Evolutionary conservation across 176 grass and related monocot species (phyloP).

Genomic region (Thinopyrum elongatum): DNA sequence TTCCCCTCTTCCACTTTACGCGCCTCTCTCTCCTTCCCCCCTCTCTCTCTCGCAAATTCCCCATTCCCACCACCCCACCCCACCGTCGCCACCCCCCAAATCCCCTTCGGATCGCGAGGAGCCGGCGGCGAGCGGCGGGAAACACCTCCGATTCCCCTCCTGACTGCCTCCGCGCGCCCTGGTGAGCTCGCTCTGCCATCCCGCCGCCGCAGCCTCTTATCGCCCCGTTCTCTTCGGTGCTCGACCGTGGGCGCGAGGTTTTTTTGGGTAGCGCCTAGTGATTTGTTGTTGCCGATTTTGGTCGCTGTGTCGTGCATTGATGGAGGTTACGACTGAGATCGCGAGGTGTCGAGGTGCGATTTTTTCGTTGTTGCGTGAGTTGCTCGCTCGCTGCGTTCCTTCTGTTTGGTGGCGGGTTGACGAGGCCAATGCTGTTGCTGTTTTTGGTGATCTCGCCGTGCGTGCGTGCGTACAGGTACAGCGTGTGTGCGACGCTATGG

Average conservation of each 20-base stretch:
- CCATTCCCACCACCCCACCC: slow-evolving; percentile 1
- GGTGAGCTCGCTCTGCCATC: slow-evolving; percentile 28
- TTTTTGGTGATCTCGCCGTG: neutral
- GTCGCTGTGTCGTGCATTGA: neutral
- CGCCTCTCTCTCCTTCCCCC: neutral
- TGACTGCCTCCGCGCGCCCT: neutral
- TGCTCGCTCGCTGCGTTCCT: neutral
- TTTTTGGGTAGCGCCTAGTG: neutral
- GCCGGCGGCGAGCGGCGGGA: neutral
- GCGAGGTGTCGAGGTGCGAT: neutral
- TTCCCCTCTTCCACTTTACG: neutral
- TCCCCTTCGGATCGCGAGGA: neutral
- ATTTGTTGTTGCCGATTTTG: neutral
- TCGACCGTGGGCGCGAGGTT: neutral
- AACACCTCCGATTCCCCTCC: neutral
- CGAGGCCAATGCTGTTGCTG: slow-evolving; percentile 19
- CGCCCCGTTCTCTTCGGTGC: neutral
- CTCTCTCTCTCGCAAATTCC: slow-evolving; percentile 15
- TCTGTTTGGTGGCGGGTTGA: neutral
- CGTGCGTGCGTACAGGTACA: neutral
- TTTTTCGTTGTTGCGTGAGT: neutral
- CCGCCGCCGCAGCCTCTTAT: neutral
- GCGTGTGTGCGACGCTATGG: neutral
- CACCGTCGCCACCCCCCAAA: neutral
- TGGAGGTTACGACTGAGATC: neutral